Percentiles rank a stretch among this genome's conserved stretches.
Evolutionary conservation across 2,329 filamentous ascomycete genomes (phyloP).

Genomic region (Leptographium galeiforme): DNA sequence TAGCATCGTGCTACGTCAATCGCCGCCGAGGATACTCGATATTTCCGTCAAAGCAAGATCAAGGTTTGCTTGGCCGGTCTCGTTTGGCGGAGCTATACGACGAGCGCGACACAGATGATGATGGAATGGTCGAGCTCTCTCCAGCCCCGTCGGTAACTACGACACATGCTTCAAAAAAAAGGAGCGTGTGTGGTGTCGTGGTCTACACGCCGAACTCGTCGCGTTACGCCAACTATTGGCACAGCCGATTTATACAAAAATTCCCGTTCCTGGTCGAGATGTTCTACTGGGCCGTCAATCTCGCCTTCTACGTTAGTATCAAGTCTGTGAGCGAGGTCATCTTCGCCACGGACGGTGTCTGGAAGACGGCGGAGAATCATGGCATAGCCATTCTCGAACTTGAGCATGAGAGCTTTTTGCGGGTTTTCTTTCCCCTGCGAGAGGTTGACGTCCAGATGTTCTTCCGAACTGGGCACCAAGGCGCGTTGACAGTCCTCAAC

Average conservation of each 20-base stretch:
- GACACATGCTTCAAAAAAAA: conserved; percentile 1
- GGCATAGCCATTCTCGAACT: conserved; percentile 27
- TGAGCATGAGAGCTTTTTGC: conserved; percentile 15
- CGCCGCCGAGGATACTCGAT: not conserved
- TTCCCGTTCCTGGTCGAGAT: conserved; percentile 60
- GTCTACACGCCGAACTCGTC: conserved; percentile 40
- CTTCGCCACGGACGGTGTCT: conserved; percentile 25
- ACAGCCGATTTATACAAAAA: conserved; percentile 46
- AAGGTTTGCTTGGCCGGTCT: not conserved
- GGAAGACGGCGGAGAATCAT: conserved; percentile 31
- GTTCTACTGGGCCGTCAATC: conserved; percentile 60
- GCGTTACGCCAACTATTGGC: conserved; percentile 41
- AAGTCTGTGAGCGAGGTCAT: conserved; percentile 27
- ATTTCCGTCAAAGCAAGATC: not conserved
- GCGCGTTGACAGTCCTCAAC: conserved; percentile 28
- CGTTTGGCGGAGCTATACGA: not conserved
- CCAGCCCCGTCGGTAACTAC: not conserved
- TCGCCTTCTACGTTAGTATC: conserved; percentile 44
- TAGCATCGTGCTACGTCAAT: not conserved
- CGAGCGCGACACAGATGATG: not conserved
- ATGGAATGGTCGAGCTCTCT: not conserved
- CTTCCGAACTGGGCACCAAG: not conserved
- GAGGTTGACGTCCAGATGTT: not conserved
- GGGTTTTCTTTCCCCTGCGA: not conserved
- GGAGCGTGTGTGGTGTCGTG: conserved; percentile 14